These are phyloP conservation scores for Dendrobium huoshanense DNA, from an alignment of 106 monocot genomes.

Conservation along the genomic window DNA sequence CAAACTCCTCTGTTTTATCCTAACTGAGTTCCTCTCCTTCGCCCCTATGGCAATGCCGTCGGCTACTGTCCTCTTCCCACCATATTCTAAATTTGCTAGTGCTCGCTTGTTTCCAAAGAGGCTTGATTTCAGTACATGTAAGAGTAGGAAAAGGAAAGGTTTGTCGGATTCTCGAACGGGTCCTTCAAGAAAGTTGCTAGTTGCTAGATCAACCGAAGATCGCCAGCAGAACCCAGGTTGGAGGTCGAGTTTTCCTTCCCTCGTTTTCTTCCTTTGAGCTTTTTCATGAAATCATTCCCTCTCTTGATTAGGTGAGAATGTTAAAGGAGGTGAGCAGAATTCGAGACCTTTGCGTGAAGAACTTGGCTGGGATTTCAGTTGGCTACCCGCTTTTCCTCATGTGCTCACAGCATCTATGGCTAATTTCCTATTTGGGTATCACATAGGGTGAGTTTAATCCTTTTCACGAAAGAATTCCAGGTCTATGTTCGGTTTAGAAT, in stretches of 20 bases:
- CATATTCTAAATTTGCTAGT: not conserved
- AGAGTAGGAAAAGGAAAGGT: not conserved
- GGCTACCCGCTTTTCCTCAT: constrained; percentile 76
- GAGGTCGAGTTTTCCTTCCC: not conserved
- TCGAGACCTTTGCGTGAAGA: not conserved
- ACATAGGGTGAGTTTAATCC: constrained; percentile 60
- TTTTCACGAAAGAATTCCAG: not conserved
- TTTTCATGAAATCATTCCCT: not conserved
- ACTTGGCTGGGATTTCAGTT: constrained; percentile 36
- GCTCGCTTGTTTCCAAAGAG: not conserved
- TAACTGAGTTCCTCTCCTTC: not conserved
- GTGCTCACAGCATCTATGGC: constrained; percentile 76
- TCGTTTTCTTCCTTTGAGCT: not conserved
- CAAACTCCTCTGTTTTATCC: too few relatives aligned
- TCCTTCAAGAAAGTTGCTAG: not conserved
- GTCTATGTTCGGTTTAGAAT: not conserved
- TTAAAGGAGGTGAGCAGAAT: not conserved
- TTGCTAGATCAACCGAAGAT: not conserved
- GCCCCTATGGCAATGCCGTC: not conserved
- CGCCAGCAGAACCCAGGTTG: constrained; percentile 1
- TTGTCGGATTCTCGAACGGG: not conserved
- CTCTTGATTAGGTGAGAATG: not conserved
- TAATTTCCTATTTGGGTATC: constrained; percentile 87
- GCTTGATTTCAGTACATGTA: not conserved
- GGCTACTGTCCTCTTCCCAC: not conserved